Conservation (phyloP, 163 green algal genomes). For the Volvox carteri region DNA sequence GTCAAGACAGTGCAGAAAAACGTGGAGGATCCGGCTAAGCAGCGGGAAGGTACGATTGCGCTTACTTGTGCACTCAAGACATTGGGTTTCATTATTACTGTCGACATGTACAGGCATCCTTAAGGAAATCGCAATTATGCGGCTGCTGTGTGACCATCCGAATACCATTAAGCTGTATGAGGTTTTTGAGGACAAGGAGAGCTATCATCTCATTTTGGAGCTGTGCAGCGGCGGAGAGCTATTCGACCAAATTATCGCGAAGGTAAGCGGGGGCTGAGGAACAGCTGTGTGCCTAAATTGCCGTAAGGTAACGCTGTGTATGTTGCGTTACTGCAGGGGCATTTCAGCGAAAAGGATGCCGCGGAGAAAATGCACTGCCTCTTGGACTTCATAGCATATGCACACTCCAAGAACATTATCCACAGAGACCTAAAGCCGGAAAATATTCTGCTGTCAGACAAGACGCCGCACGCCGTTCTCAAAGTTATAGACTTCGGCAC, state of each 20-base stretch:
- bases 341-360: slow-evolving; percentile 80
- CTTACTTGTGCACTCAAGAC: neutral
- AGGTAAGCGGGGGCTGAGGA: slow-evolving; percentile 48
- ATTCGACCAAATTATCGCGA: slow-evolving; percentile 83
- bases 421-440: slow-evolving; percentile 82
- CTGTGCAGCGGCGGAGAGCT: slow-evolving; percentile 85
- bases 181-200: slow-evolving; percentile 83
- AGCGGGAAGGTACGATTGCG: slow-evolving; percentile 67
- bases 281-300: too few relatives aligned
- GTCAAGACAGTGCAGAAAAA: slow-evolving; percentile 77
- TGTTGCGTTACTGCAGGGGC: slow-evolving; percentile 61
- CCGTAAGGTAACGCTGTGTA: neutral
- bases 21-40: slow-evolving; percentile 67
- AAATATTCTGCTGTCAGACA: slow-evolving; percentile 71
- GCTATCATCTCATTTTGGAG: slow-evolving; percentile 90
- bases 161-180: slow-evolving; percentile 86
- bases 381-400: slow-evolving; percentile 78
- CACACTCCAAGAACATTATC: slow-evolving; percentile 79
- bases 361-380: slow-evolving; percentile 79
- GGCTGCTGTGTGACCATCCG: slow-evolving; percentile 72
- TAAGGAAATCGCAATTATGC: slow-evolving; percentile 83
- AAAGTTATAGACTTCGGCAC: slow-evolving; percentile 85
- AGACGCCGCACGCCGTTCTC: slow-evolving; percentile 58
- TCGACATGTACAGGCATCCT: slow-evolving; percentile 62
- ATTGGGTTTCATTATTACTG: neutral